Conservation (phyloP, 2,329 filamentous ascomycete species). For the Penicillium griseofulvum region DNA sequence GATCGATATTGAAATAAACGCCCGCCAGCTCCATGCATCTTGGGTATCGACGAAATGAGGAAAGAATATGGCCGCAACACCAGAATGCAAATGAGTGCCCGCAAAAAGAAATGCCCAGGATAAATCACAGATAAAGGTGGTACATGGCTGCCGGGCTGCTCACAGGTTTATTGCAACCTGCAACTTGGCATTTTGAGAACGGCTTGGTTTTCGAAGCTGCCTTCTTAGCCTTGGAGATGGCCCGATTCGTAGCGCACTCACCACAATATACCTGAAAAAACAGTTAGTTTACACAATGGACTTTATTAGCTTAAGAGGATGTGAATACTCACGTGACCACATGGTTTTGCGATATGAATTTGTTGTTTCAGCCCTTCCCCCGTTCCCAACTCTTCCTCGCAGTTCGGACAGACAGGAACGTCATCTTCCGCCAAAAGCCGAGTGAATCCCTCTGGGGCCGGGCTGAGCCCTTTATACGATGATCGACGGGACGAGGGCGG, state of each 20-base stretch:
- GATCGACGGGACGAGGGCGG: background rate
- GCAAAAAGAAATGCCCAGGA: background rate
- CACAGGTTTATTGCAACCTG: conserved; percentile 42
- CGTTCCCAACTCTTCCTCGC: conserved; percentile 76
- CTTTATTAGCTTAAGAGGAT: background rate
- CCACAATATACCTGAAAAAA: conserved; percentile 48
- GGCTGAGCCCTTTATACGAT: conserved; percentile 61
- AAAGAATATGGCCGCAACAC: conserved; percentile 17
- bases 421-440: conserved; percentile 70
- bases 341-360: conserved; percentile 87
- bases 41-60: conserved; percentile 23
- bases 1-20: conserved; percentile 12
- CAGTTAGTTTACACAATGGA: conserved; percentile 3
- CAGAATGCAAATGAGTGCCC: conserved; percentile 20
- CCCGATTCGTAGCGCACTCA: conserved; percentile 45
- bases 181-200: conserved; percentile 46
- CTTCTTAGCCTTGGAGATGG: conserved; percentile 36
- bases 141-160: conserved; percentile 44
- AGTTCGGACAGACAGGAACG: conserved; percentile 79
- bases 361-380: conserved; percentile 71
- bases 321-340: conserved; percentile 72
- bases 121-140: conserved; percentile 47
- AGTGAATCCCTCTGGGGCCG: conserved; percentile 74
- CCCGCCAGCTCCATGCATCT: conserved; percentile 19
- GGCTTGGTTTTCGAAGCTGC: conserved; percentile 34